Base-by-base conservation (phyloP, 495 filamentous ascomycete species). In the Annulohypoxylon moriforme region DNA sequence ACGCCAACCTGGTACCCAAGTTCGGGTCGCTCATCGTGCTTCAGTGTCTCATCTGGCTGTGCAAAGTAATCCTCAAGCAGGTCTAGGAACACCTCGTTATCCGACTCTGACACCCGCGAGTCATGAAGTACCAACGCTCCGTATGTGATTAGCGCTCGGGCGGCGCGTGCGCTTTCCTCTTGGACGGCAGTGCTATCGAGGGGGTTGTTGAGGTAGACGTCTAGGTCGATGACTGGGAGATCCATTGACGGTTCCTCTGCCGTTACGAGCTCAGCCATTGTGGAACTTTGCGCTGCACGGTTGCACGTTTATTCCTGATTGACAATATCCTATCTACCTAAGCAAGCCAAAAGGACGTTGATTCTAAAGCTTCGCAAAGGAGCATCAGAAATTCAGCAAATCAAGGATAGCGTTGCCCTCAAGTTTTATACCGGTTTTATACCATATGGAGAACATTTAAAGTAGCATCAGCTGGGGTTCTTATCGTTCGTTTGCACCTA, bases 11-110 rank as follows among this genome's bases (percentile, higher is more conserved):
- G 84, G 75, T 82, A 86, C 56, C 77, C 76, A 14, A 86, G 75
- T 71, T 83, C 83, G 40, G 84, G 84, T 2, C 84, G 80, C 74
- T 85, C 83, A 61, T 86, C 84, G 18, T 70, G 65, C 38, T 65
- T 64, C 22, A 85, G 76, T 6, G 75, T 73, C 6, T 59, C 81
- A 9, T 78, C 78, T 49, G 83, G 83, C 75, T 85, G 84, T 52
- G 83, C 82, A 68, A 86, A 86, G 75, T 86, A 86, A 78, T 86
- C 84, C 67, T 86, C 84, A 4, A 86, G 80, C n/a, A 86, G 75
- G 64, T 86, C 84, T 22, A 85, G 79, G 70, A 86, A 86, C 59
- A 75, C 72, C 44, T 75, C 70, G 78, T 86, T 86, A 75, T 85
- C 81, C 5, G 75, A 44, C 70, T 84, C 83, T 11, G 81, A 78